Percentiles rank a stretch among this genome's conserved stretches.
Conservation (phyloP, 1,284 basidiomycete species). For the Ustilago hordei region DNA sequence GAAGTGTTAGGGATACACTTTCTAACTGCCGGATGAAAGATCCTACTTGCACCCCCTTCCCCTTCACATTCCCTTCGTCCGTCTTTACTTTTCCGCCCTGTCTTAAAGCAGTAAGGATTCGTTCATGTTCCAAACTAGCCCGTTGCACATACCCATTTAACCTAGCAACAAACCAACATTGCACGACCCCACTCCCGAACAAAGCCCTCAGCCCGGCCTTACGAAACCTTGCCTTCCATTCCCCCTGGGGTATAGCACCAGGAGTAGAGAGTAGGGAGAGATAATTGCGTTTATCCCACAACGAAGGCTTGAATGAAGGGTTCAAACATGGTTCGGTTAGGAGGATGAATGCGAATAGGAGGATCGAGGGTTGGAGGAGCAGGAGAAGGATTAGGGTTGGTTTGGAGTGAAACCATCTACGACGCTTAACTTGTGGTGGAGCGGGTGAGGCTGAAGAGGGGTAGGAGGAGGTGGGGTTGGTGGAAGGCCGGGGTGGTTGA, state of each 20-base stretch:
- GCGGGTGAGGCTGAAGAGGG: not conserved
- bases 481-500: not conserved
- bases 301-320: not conserved
- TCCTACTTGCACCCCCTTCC: constrained; percentile 1
- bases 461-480: not conserved
- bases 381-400: constrained; percentile 8
- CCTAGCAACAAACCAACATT: constrained; percentile 36
- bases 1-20: constrained; percentile 9
- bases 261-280: not conserved
- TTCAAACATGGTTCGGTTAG: constrained; percentile 45
- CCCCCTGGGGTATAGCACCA: not conserved
- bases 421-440: not conserved
- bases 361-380: constrained; percentile 13
- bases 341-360: constrained; percentile 25
- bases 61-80: not conserved
- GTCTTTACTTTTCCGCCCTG: no score
- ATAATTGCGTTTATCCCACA: constrained; percentile 25
- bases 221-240: constrained; percentile 22
- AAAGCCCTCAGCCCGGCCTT: constrained; percentile 9
- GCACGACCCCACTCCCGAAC: constrained; percentile 31
- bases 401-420: constrained; percentile 15
- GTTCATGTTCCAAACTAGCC: not conserved
- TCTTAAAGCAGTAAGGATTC: not conserved
- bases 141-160: constrained; percentile 20
- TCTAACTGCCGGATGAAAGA: constrained; percentile 34